Conservation (phyloP, 768 basidiomycete genomes). For the Leccinum truebloodii region DNA sequence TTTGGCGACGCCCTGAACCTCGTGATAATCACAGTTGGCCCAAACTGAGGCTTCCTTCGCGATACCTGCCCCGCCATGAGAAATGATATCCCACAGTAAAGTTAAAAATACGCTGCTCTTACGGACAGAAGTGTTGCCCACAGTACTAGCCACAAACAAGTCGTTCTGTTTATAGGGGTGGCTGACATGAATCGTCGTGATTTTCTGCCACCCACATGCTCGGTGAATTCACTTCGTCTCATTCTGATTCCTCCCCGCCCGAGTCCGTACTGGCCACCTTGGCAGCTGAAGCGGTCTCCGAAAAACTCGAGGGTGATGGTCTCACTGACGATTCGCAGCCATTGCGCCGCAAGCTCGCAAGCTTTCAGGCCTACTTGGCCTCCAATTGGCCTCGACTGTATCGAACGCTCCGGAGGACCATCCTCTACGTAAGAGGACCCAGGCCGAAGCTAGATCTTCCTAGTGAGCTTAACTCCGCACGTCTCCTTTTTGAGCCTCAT, state of each 20-base stretch:
- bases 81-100: not conserved
- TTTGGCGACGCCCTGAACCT: slow-evolving; percentile 14
- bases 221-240: not conserved
- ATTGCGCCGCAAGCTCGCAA: slow-evolving; percentile 2
- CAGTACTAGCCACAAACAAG: not conserved
- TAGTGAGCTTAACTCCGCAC: slow-evolving; percentile 31
- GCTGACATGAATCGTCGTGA: not conserved
- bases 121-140: not conserved
- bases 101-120: not conserved
- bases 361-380: slow-evolving; percentile 10
- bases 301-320: slow-evolving; percentile 4
- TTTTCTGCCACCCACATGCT: slow-evolving; percentile 12
- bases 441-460: slow-evolving; percentile 53
- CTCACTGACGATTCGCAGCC: not conserved
- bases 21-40: slow-evolving; percentile 16
- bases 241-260: slow-evolving; percentile 7
- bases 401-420: slow-evolving; percentile 1
- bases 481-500: slow-evolving; percentile 2
- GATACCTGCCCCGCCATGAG: slow-evolving; percentile 1
- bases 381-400: slow-evolving; percentile 25
- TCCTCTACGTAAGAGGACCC: slow-evolving; percentile 57
- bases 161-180: slow-evolving; percentile 8
- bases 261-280: slow-evolving; percentile 16
- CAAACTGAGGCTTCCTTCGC: slow-evolving; percentile 8
- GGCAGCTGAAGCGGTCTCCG: slow-evolving; percentile 1